phyloP scores from a whole-genome alignment of 2,329 filamentous ascomycete genomes.

The Fusarium falciforme region DNA sequence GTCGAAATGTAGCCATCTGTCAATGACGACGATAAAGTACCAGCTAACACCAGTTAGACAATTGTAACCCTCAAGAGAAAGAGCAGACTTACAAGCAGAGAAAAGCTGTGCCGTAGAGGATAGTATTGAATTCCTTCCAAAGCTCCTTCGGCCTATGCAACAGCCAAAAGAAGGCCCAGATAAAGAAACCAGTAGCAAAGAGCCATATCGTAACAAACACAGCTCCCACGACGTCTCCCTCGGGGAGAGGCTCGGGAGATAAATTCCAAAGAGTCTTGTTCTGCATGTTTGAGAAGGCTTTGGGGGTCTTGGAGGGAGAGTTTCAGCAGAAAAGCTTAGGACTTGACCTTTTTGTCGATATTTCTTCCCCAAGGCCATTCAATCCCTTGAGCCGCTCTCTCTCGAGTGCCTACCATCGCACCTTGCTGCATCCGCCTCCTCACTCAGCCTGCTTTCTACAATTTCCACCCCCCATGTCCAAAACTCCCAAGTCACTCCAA shows the following conservation, averaged over 20 bases:
- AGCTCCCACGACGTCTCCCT: conserved; percentile 1
- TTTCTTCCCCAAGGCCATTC: neutral
- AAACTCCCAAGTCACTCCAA: conserved; percentile 1
- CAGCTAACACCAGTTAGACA: neutral
- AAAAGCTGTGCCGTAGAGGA: conserved; percentile 1
- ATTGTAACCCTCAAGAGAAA: neutral
- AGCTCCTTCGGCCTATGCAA: neutral
- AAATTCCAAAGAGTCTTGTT: conserved; percentile 12
- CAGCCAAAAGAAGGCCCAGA: neutral
- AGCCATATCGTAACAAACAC: conserved; percentile 22
- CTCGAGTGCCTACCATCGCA: neutral
- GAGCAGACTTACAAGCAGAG: neutral
- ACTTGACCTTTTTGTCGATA: neutral
- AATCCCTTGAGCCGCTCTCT: neutral
- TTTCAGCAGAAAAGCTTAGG: neutral
- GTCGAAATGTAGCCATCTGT: conserved; percentile 22
- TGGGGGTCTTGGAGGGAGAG: neutral
- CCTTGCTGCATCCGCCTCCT: neutral
- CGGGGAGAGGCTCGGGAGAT: neutral
- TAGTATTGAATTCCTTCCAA: conserved; percentile 17
- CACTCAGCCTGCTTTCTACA: neutral
- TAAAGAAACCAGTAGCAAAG: neutral
- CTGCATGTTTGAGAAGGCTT: conserved; percentile 4
- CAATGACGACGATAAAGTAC: conserved; percentile 12
- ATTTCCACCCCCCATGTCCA: neutral